A percentile compares a stretch with the other conserved stretches of the same genome.
These are phyloP conservation scores for Cyphellophora attinorum DNA, from an alignment of 2,329 filamentous ascomycete species.

Conservation along the genomic window DNA sequence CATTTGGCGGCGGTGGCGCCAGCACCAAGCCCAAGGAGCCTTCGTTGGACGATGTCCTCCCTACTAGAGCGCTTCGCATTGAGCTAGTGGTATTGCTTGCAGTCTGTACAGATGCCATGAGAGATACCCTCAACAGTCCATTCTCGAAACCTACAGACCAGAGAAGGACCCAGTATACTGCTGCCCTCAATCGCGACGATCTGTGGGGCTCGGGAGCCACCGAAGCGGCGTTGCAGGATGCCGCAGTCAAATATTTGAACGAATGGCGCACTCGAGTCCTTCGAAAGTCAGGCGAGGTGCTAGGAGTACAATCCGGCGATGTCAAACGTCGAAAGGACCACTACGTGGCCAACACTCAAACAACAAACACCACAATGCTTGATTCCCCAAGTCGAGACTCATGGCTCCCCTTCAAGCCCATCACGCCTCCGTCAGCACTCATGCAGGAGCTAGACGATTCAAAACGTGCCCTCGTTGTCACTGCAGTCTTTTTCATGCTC, in stretches of 20 bases:
- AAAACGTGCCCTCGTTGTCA: slow-evolving; percentile 55
- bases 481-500: slow-evolving; percentile 56
- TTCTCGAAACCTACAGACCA: slow-evolving; percentile 15
- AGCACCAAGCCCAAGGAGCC: background rate
- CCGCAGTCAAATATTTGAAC: slow-evolving; percentile 58
- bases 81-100: slow-evolving; percentile 31
- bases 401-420: background rate
- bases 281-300: slow-evolving; percentile 56
- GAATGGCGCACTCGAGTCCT: slow-evolving; percentile 61
- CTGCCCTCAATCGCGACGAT: slow-evolving; percentile 17
- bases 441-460: slow-evolving; percentile 39
- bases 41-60: slow-evolving; percentile 1
- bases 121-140: slow-evolving; percentile 23
- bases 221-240: slow-evolving; percentile 55
- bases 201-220: slow-evolving; percentile 39
- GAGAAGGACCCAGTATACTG: background rate
- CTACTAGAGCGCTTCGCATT: slow-evolving; percentile 18
- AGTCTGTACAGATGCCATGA: slow-evolving; percentile 28
- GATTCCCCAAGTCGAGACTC: background rate
- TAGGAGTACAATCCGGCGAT: slow-evolving; percentile 30
- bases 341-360: slow-evolving; percentile 20
- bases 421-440: background rate
- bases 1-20: background rate
- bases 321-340: slow-evolving; percentile 22
- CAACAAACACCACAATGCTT: slow-evolving; percentile 7